Base-by-base conservation (phyloP, 116 monocot species). In the Cymodocea nodosa region DNA sequence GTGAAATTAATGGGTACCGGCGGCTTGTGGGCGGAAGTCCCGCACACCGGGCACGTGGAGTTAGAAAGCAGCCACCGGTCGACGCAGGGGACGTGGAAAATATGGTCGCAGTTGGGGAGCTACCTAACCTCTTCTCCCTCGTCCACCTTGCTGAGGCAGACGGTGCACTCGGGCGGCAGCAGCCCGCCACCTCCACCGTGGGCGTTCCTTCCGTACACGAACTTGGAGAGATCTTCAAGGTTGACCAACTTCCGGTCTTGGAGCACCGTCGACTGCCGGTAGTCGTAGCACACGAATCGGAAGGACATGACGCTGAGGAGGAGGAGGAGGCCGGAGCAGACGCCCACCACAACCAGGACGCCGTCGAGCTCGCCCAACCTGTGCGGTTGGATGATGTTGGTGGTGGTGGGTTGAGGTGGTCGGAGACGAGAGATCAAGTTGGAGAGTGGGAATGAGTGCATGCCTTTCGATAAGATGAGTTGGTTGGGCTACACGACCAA, bases 1-100 rank as follows among this genome's bases (percentile, higher is more conserved):
- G 30, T 30, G n/a, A n/a, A n/a, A n/a, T n/a, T n/a, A n/a, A n/a
- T n/a, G n/a, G n/a, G n/a, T n/a, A n/a, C n/a, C 30, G 30, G 30
- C 30, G 30, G 30, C 30, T 30, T 30, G 30, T 30, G 30, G 30
- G 6, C 55, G 9, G 2, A n/a, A 5, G 55, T 49, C 6, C 74
- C 49, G n/a, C 79, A 79, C 3, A 79, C 18, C 0, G 79, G 79
- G 36, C 74, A 79, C 17, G 56, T 49, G 0, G 61, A 66, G 34
- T 62, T 17, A 25, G 4, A 36, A 0, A 60, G n/a, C 5, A 79
- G 52, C 70, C 79, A 79, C 35, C 6, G 24, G n/a, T 79, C 79
- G 25, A 79, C 51, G 53, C 79, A 79, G 16, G n/a, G 60, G 34
- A 52, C 65, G 40, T 79, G 79, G 54, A 70, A 79, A 51, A 66